Conservation (phyloP, 1,284 basidiomycete species). For the Ustilago tritici region DNA sequence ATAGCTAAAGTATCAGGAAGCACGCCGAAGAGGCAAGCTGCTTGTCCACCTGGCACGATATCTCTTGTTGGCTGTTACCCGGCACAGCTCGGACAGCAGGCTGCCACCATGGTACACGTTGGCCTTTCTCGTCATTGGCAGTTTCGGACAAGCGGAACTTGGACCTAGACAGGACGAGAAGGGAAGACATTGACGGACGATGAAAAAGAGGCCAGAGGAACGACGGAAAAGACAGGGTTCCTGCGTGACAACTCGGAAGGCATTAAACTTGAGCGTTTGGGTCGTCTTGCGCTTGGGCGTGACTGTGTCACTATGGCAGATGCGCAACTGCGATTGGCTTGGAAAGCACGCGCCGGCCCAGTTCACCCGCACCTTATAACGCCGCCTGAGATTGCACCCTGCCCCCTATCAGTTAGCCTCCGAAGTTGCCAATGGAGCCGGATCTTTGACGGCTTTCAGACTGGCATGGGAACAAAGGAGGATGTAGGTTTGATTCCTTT, state of each 20-base stretch:
- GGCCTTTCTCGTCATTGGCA: background rate
- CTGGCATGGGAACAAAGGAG: background rate
- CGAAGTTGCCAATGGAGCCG: no score
- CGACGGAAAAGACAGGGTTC: background rate
- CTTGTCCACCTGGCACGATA: background rate
- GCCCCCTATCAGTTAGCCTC: no score
- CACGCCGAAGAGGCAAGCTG: background rate
- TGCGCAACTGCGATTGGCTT: conserved; percentile 1
- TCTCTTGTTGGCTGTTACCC: no score
- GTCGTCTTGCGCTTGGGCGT: conserved; percentile 6
- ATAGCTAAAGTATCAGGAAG: no score
- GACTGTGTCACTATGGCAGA: background rate
- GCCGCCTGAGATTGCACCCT: background rate
- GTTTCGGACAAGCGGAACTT: background rate
- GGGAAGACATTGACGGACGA: background rate
- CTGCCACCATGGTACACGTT: background rate
- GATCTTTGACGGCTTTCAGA: no score
- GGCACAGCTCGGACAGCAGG: background rate
- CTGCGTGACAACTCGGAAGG: conserved; percentile 1
- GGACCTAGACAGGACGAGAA: background rate
- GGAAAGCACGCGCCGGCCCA: conserved; percentile 1
- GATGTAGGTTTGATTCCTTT: background rate
- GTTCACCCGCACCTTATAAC: background rate
- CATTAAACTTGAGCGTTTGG: background rate
- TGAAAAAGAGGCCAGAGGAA: background rate